Evolutionary conservation across 805 yeast genomes (phyloP).

Genomic region (Suhomyces sp.): DNA sequence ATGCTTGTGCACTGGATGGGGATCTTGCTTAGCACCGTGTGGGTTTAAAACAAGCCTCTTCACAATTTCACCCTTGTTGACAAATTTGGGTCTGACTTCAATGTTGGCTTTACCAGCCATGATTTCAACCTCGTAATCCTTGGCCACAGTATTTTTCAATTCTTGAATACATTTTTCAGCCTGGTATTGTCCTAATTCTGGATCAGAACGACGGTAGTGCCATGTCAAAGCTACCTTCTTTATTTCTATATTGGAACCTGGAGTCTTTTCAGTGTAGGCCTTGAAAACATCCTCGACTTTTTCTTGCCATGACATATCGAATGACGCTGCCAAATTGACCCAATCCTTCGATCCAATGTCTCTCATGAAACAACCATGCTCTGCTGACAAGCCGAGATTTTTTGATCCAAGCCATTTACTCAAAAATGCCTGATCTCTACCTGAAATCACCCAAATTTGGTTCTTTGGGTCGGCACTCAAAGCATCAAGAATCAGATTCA

Average conservation of each 20-base stretch:
- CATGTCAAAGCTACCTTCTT: slow-evolving; percentile 95
- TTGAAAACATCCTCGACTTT: slow-evolving; percentile 73
- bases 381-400: slow-evolving; percentile 85
- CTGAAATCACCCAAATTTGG: slow-evolving; percentile 92
- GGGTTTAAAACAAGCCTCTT: slow-evolving; percentile 67
- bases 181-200: slow-evolving; percentile 86
- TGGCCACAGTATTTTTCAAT: slow-evolving; percentile 57
- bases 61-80: slow-evolving; percentile 96
- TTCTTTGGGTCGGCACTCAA: slow-evolving; percentile 76
- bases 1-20: slow-evolving; percentile 19
- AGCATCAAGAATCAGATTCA: slow-evolving; percentile 56
- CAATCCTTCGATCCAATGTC: slow-evolving; percentile 64
- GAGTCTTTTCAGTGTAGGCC: slow-evolving; percentile 81
- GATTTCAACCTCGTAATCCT: slow-evolving; percentile 80
- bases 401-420: slow-evolving; percentile 82
- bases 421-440: slow-evolving; percentile 88
- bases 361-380: slow-evolving; percentile 94
- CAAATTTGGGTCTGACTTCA: slow-evolving; percentile 94
- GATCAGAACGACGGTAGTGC: slow-evolving; percentile 96
- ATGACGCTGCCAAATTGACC: slow-evolving; percentile 78
- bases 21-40: slow-evolving; percentile 56
- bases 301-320: slow-evolving; percentile 95
- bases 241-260: slow-evolving; percentile 82
- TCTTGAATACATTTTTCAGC: slow-evolving; percentile 71
- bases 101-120: slow-evolving; percentile 97